Base-by-base conservation (phyloP, 2,329 filamentous ascomycete species). In the Penicillium sp. region DNA sequence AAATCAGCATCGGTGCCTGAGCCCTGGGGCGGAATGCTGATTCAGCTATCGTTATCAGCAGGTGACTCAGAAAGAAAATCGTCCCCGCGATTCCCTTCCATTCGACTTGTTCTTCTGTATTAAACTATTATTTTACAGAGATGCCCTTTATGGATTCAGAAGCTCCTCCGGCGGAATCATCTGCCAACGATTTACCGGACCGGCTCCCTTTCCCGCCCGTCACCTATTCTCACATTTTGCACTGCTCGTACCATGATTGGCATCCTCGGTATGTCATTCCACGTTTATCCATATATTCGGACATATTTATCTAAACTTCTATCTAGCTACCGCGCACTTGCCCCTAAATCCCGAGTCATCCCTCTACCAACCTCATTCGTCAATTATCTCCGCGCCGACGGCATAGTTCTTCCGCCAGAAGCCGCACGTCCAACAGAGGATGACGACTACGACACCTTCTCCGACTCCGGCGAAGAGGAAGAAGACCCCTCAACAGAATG, bases 161-260 rank as follows among this genome's bases (percentile, higher is more conserved):
- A 5, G 22, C 46, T 50, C 38, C 44, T 28, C 41, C 30, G 8
- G 54, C 50, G 13, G 64, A 58, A 4, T 27, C 56, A 3, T 45
- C 58, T 30, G 51, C 57, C 0, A 57, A 54, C 16, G 55, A 55
- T 44, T 43, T 61, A 6, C 61, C 58, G 1, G 59, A 65, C 45
- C 65, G 61, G 11, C 76, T 90, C 16, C 83, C 83, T 18, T 97
- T 99, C 67, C 89, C 91, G 18, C 90, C 90, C 1, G 82, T 96
- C 51, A 90, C 86, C 28, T 88, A 86, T 67, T 83, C 87, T 42
- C 92, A 99, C 66, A 95, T 99, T 55, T 77, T 96, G 48, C 88
- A 96, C 73, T 99, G 92, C 74, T 95, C 94, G 38, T 96, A 95
- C 72, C 89, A 96, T 69, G 83, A 81, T 54, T 99, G 94, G 94